A percentile compares a stretch with the other conserved stretches of the same genome.
Conservation (phyloP, 768 basidiomycete genomes). For the Austroboletus festivus region DNA sequence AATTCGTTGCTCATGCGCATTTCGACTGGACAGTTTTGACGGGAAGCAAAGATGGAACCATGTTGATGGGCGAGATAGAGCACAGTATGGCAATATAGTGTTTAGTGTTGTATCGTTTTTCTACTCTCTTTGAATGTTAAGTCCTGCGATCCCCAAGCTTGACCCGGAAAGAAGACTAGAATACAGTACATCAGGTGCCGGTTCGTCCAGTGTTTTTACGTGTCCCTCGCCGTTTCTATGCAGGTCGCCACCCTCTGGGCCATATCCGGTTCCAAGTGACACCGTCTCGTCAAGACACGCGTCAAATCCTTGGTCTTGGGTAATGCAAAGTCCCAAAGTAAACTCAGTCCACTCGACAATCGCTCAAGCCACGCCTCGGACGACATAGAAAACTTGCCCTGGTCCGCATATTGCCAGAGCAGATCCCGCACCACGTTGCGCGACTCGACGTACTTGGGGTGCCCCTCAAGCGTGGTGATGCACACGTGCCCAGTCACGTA, state of each 20-base stretch:
- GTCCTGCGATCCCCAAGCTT: background rate
- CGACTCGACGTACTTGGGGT: constrained; percentile 20
- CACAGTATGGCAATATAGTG: constrained; percentile 47
- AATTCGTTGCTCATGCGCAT: constrained; percentile 5
- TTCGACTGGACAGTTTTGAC: constrained; percentile 63
- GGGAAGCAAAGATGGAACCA: constrained; percentile 87
- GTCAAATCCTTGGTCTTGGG: constrained; percentile 20
- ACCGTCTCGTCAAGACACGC: constrained; percentile 24
- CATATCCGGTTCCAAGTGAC: constrained; percentile 21
- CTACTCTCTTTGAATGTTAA: background rate
- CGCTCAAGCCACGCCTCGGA: constrained; percentile 21
- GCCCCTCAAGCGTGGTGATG: constrained; percentile 23
- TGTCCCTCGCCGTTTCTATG: constrained; percentile 14
- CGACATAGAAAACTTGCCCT: constrained; percentile 24
- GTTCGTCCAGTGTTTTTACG: no score
- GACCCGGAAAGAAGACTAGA: background rate
- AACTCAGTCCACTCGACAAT: constrained; percentile 18
- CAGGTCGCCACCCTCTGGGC: constrained; percentile 24
- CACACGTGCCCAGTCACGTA: constrained; percentile 26
- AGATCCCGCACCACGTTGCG: constrained; percentile 19
- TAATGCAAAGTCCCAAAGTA: constrained; percentile 13
- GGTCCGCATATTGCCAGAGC: constrained; percentile 21
- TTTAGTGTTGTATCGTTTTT: constrained; percentile 27
- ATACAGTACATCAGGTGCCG: no score
- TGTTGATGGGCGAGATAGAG: constrained; percentile 91